phyloP scores from a whole-genome alignment of 106 monocot species.

The Alisma plantagoaquatica region DNA sequence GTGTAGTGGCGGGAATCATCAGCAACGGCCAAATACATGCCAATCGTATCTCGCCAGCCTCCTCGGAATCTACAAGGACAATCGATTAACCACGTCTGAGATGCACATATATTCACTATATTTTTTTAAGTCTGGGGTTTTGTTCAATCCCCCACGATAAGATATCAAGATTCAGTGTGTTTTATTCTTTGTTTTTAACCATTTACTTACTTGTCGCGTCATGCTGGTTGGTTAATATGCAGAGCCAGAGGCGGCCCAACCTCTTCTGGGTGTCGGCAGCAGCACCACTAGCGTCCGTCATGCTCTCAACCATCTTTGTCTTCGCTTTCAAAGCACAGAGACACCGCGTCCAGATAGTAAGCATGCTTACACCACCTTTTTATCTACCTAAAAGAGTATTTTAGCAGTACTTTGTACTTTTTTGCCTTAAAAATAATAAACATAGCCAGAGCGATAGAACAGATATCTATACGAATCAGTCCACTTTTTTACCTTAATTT shows the following conservation, averaged over 20 bases:
- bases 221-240: conserved; percentile 15
- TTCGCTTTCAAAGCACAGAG: conserved; percentile 50
- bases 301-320: conserved; percentile 65
- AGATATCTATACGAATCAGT: too few relatives aligned
- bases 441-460: background rate
- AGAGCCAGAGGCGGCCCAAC: conserved; percentile 62
- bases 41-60: too few relatives aligned
- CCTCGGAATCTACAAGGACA: too few relatives aligned
- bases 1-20: too few relatives aligned
- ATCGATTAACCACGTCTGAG: too few relatives aligned
- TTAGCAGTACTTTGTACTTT: background rate
- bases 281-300: conserved; percentile 68
- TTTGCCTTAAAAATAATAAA: background rate
- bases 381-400: background rate
- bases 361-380: background rate
- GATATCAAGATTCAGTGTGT: too few relatives aligned
- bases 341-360: conserved; percentile 71
- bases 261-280: conserved; percentile 92
- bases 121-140: too few relatives aligned
- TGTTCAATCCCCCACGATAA: too few relatives aligned
- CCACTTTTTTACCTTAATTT: background rate
- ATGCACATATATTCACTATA: too few relatives aligned
- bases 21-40: too few relatives aligned
- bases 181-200: too few relatives aligned
- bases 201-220: too few relatives aligned